phyloP scores from a whole-genome alignment of 192 early-diverging fungal species.

The Coemansia sp. region DNA sequence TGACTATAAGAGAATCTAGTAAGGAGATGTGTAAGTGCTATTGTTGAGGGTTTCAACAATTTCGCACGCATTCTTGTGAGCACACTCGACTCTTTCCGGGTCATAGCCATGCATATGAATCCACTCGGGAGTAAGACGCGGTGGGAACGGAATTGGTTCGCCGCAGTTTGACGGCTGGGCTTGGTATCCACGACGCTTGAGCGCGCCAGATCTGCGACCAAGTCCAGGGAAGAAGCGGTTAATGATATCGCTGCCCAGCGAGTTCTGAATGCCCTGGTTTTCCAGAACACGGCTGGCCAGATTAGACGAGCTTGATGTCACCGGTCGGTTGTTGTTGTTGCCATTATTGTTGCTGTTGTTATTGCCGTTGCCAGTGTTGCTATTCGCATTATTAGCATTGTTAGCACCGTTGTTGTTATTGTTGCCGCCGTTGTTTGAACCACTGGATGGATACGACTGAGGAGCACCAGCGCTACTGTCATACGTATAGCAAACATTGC shows the following conservation, averaged over 20 bases:
- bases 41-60: constrained; percentile 53
- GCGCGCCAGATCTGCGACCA: not conserved
- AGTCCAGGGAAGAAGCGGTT: constrained; percentile 47
- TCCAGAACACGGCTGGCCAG: constrained; percentile 28
- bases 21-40: constrained; percentile 50
- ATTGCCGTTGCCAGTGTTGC: constrained; percentile 12
- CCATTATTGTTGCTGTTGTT: constrained; percentile 13
- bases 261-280: constrained; percentile 24
- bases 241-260: constrained; percentile 30
- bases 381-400: constrained; percentile 6
- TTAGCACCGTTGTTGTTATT: not conserved
- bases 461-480: constrained; percentile 35
- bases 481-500: constrained; percentile 52
- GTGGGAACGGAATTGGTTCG: constrained; percentile 40
- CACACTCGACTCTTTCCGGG: constrained; percentile 31
- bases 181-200: constrained; percentile 29
- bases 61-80: constrained; percentile 44
- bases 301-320: constrained; percentile 33
- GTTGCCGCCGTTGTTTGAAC: constrained; percentile 9
- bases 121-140: constrained; percentile 46
- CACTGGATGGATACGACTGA: constrained; percentile 30
- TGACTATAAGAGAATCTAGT: constrained; percentile 25
- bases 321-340: not conserved
- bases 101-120: constrained; percentile 48
- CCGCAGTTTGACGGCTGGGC: constrained; percentile 22